Conservation (phyloP, 2,329 filamentous ascomycete species). For the Colletotrichum filicis region DNA sequence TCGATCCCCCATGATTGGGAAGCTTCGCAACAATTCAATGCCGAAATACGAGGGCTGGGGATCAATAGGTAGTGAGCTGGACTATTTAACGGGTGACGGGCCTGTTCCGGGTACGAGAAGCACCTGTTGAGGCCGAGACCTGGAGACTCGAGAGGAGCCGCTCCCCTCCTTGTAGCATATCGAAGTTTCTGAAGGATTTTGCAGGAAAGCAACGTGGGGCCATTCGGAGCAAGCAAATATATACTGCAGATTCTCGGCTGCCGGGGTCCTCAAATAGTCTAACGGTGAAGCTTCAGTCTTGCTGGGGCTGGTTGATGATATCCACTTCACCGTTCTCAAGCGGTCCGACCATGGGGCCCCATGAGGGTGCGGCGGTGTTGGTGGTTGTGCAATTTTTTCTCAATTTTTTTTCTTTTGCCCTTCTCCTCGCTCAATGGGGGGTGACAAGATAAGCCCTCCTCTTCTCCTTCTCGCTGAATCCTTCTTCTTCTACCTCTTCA, state of each 20-base stretch:
- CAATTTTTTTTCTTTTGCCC: neutral
- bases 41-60: neutral
- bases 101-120: neutral
- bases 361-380: neutral
- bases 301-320: conserved; percentile 19
- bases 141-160: neutral
- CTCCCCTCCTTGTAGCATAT: conserved; percentile 2
- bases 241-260: conserved; percentile 26
- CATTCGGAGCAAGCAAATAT: conserved; percentile 11
- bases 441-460: neutral
- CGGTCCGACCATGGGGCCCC: neutral
- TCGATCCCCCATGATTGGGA: neutral
- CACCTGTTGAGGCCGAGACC: neutral
- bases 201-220: conserved; percentile 20
- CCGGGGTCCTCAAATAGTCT: conserved; percentile 22
- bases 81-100: neutral
- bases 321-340: conserved; percentile 26
- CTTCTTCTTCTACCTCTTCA: conserved; percentile 43
- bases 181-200: conserved; percentile 10
- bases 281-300: conserved; percentile 24
- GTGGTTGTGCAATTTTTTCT: neutral
- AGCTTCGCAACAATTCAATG: neutral
- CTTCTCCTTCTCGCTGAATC: neutral
- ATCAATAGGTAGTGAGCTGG: neutral
- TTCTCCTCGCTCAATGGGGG: neutral